Evolutionary conservation across 371 early-diverging fungal species (phyloP).

Genomic region (Zopfochytrium polystomum): DNA sequence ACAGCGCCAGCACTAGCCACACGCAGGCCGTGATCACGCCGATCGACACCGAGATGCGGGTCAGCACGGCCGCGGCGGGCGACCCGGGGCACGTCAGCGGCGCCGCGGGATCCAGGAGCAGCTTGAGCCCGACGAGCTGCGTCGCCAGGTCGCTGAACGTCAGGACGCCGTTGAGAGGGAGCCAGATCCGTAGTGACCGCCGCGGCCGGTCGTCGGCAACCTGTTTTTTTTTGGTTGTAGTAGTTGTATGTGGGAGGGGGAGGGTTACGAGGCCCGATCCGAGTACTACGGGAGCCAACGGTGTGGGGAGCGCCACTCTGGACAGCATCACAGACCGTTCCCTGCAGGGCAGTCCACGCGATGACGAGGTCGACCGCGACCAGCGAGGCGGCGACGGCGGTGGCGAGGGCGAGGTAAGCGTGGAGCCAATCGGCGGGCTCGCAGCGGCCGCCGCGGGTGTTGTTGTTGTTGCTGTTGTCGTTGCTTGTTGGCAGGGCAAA

Average conservation of each 20-base stretch:
- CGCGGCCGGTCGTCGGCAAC: constrained; percentile 9
- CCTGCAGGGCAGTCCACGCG: constrained; percentile 24
- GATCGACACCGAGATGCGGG: constrained; percentile 19
- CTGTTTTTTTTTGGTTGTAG: neutral
- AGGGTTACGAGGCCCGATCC: neutral
- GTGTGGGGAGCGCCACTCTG: too few species aligned
- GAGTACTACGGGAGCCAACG: too few species aligned
- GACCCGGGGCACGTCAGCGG: constrained; percentile 18
- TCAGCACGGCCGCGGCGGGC: constrained; percentile 12
- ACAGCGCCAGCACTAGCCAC: constrained; percentile 14
- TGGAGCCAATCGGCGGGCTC: constrained; percentile 5
- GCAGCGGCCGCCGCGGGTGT: too few species aligned
- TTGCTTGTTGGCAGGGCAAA: constrained; percentile 5
- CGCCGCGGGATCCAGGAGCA: constrained; percentile 14
- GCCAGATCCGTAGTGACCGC: neutral
- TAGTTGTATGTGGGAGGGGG: constrained; percentile 8
- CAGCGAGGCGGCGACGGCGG: constrained; percentile 15
- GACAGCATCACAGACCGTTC: constrained; percentile 25
- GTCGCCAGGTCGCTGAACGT: constrained; percentile 16
- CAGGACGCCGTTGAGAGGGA: constrained; percentile 13
- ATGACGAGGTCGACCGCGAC: constrained; percentile 19
- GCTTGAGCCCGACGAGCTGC: constrained; percentile 25
- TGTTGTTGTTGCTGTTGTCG: too few species aligned
- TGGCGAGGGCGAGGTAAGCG: constrained; percentile 19
- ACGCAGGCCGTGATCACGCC: constrained; percentile 18